These are phyloP conservation scores for Phyllostachys edulis DNA, from an alignment of 176 grass and related monocot species.

Conservation along the genomic window DNA sequence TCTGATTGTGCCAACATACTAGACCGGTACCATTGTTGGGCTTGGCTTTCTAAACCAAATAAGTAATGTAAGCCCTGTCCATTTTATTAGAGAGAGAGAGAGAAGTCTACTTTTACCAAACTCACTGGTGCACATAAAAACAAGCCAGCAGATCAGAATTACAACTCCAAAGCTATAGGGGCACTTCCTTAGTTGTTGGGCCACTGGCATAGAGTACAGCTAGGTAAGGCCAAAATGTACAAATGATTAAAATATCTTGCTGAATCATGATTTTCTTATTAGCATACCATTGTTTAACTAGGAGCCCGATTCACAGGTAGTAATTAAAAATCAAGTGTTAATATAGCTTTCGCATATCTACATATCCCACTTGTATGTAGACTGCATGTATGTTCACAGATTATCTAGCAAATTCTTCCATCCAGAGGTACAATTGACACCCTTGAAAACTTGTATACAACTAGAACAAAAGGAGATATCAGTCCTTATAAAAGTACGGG, in stretches of 20 bases:
- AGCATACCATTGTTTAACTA: neutral
- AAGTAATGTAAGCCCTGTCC: neutral
- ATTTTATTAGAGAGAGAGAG: neutral
- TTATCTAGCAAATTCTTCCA: neutral
- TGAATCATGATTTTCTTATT: neutral
- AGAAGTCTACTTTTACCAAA: neutral
- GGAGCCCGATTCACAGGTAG: neutral
- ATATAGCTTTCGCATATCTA: neutral
- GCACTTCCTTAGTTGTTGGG: neutral
- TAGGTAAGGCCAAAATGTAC: neutral
- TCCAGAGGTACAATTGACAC: neutral
- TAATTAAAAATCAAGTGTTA: neutral
- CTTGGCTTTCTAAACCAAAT: conserved; percentile 4
- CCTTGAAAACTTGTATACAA: conserved; percentile 15
- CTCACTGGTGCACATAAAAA: neutral
- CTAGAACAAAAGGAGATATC: neutral
- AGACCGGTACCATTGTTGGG: neutral
- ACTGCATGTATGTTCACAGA: neutral
- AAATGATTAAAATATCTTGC: neutral
- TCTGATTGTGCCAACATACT: neutral
- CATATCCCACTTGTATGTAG: neutral
- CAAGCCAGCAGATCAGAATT: neutral
- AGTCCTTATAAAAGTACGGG: neutral
- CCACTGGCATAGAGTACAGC: neutral
- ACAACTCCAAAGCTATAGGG: neutral